These are phyloP conservation scores for Citrus hindsii DNA, from an alignment of 345 rosid species.

Conservation along the genomic window DNA sequence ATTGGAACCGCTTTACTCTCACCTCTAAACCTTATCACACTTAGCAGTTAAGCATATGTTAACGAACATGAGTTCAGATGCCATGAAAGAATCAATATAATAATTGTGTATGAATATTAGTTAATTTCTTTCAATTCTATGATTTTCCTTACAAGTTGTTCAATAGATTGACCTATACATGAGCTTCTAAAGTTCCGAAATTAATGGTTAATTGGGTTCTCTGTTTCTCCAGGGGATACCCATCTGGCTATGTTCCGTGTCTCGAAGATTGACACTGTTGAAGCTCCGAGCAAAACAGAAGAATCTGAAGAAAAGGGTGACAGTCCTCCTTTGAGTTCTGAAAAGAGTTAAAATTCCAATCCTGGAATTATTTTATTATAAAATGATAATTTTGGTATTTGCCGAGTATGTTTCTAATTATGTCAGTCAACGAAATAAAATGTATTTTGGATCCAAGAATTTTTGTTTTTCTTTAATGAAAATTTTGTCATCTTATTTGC, in stretches of 20 bases:
- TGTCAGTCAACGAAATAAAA: neutral
- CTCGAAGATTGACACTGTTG: conserved; percentile 49
- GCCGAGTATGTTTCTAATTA: neutral
- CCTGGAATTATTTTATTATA: neutral
- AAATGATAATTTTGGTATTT: neutral
- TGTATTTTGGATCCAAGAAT: neutral
- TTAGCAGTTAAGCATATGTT: no score
- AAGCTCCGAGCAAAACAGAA: conserved; percentile 25
- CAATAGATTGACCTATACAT: neutral
- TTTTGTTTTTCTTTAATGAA: neutral
- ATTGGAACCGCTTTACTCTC: neutral
- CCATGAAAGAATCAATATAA: neutral
- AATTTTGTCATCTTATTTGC: neutral
- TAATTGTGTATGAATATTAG: neutral
- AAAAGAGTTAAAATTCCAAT: conserved; percentile 14
- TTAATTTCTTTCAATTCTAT: neutral
- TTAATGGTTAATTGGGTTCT: neutral
- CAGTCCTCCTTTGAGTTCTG: conserved; percentile 13
- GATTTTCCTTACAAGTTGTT: neutral
- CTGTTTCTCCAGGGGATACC: conserved; percentile 48
- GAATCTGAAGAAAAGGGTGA: conserved; percentile 27
- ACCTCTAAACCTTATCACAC: neutral
- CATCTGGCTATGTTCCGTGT: conserved; percentile 74
- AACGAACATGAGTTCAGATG: neutral
- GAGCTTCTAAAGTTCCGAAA: neutral